phyloP scores from a whole-genome alignment of 2,329 filamentous ascomycete genomes.

The Fusarium sp. region DNA sequence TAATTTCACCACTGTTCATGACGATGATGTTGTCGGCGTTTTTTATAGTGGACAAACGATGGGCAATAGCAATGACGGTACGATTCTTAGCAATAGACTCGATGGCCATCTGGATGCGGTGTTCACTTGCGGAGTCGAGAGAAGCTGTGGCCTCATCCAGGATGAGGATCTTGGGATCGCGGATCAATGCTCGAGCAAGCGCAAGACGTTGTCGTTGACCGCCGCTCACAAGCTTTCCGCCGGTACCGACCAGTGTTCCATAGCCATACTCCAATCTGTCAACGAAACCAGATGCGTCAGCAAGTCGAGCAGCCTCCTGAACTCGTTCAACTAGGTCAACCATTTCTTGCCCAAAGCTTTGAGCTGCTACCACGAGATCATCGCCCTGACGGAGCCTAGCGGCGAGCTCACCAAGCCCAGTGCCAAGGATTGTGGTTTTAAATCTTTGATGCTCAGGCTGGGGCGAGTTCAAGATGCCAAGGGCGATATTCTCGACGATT shows the following conservation, averaged over 20 bases:
- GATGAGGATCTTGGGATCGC: conserved; percentile 67
- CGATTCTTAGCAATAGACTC: conserved; percentile 61
- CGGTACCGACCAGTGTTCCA: conserved; percentile 63
- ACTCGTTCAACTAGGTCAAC: conserved; percentile 64
- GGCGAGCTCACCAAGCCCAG: conserved; percentile 62
- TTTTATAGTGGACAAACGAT: conserved; percentile 69
- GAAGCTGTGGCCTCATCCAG: conserved; percentile 72
- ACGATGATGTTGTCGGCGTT: conserved; percentile 76
- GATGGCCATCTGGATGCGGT: conserved; percentile 63
- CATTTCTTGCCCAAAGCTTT: conserved; percentile 56
- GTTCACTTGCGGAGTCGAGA: conserved; percentile 68
- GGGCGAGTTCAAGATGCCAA: conserved; percentile 60
- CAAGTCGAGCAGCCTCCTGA: conserved; percentile 63
- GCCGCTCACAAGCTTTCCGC: conserved; percentile 66
- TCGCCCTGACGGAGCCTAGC: conserved; percentile 62
- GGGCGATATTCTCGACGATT: conserved; percentile 63
- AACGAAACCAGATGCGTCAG: conserved; percentile 69
- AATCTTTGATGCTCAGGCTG: conserved; percentile 55
- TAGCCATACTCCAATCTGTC: conserved; percentile 64
- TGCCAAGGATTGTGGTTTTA: conserved; percentile 59
- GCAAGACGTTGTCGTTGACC: conserved; percentile 71
- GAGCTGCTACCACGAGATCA: conserved; percentile 58
- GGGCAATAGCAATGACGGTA: conserved; percentile 75
- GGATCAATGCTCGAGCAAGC: conserved; percentile 67
- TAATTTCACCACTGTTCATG: conserved; percentile 67